These are phyloP conservation scores for Pythium coloratum DNA, from an alignment of 352 stramenopile genomes.

Conservation along the genomic window DNA sequence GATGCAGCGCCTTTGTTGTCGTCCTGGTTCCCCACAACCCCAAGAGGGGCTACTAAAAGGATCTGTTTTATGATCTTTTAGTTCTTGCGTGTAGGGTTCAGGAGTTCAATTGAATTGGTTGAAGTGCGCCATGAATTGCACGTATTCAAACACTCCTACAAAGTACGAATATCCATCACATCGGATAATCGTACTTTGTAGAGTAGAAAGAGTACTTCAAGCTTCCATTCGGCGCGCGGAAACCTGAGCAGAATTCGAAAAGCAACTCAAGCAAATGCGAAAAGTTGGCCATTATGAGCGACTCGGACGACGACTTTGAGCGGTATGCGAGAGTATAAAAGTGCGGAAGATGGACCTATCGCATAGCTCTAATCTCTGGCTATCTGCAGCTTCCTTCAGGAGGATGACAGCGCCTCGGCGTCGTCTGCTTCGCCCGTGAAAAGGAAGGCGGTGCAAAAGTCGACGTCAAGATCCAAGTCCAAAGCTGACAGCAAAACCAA, in stretches of 20 bases:
- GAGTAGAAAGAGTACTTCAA: not conserved
- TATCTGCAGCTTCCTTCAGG: slow-evolving; percentile 53
- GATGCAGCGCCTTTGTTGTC: slow-evolving; percentile 14
- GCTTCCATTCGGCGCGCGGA: not conserved
- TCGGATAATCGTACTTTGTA: slow-evolving; percentile 9
- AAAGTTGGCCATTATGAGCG: slow-evolving; percentile 29
- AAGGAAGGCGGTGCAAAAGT: slow-evolving; percentile 12
- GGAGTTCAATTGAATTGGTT: slow-evolving; percentile 1
- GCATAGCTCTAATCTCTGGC: not conserved
- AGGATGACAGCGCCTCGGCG: slow-evolving; percentile 51
- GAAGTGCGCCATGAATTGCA: slow-evolving; percentile 2
- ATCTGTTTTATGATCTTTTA: slow-evolving; percentile 2
- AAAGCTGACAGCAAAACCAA: slow-evolving; percentile 16
- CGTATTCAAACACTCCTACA: slow-evolving; percentile 1
- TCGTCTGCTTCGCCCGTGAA: slow-evolving; percentile 33
- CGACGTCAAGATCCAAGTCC: slow-evolving; percentile 6
- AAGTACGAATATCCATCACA: not conserved
- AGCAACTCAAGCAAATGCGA: slow-evolving; percentile 21
- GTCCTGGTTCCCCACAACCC: slow-evolving; percentile 9
- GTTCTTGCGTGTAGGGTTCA: not conserved
- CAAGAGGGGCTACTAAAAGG: slow-evolving; percentile 12
- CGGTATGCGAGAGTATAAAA: slow-evolving; percentile 27
- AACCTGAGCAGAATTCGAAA: slow-evolving; percentile 8
- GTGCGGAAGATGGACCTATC: not conserved
- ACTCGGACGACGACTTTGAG: slow-evolving; percentile 67